Evolutionary conservation across 495 filamentous ascomycete genomes (phyloP), one percentile per base, ranked within the genome.

Genomic region (Lentithecium fluviatile): DNA sequence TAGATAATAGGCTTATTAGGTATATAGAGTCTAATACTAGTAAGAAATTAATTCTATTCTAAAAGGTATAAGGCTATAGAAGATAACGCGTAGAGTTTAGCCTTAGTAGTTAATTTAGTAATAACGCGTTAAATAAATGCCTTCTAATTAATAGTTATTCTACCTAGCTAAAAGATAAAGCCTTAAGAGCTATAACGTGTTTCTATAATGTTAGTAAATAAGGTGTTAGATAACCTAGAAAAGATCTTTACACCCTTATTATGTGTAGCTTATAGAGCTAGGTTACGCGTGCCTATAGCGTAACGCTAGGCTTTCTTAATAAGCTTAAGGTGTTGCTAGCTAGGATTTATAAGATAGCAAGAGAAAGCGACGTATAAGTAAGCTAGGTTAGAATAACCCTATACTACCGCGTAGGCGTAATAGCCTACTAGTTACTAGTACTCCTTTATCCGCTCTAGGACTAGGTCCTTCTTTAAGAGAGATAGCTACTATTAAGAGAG

Each of bases 81-180:
- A 47, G n/a, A 7, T 47, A 19, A 8, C 19, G 7, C 21, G 7
- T 8, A 7, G 7, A 47, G 7, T 8, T 47, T 19, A 47, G 17
- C 21, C 19, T 19, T 47, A 47, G 21, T 47, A 8, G 17, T 47
- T 47, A 47, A 47, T 47, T 47, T 47, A 19, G 21, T 47, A 47
- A 47, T 19, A 8, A 19, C 7, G 7, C 21, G 7, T 19, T 47
- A 19, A 7, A 8, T 17, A 8, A 24, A 8, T 19, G 21, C 21
- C 45, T 47, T 47, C 21, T 47, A 47, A 47, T 47, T 19, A 8
- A 47, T 19, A 38, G 36, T 8, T 38, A 38, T 8, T 38, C 36
- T 38, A 15, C 7, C 7, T 38, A 38, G 36, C 36, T 38, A 8
- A 38, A 38, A 38, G 7, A 38, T 38, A 38, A 8, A 38, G 36